These are phyloP conservation scores for Xylariaceae sp. DNA, from an alignment of 2,329 filamentous ascomycete species.

Conservation along the genomic window DNA sequence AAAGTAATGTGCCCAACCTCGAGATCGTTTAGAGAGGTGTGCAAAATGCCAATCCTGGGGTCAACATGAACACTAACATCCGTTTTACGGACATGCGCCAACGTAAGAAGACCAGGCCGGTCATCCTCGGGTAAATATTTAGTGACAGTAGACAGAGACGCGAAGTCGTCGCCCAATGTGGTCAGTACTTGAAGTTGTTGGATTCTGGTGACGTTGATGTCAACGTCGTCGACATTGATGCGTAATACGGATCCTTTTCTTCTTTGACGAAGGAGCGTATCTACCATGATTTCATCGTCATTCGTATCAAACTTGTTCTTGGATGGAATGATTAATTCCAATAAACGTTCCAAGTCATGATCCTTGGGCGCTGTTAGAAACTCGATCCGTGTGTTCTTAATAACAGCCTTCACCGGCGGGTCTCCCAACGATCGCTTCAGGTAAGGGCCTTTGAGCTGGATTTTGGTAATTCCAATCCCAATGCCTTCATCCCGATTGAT, in stretches of 20 bases:
- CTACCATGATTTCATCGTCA: constrained; percentile 90
- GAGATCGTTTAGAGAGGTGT: constrained; percentile 53
- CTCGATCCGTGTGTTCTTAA: constrained; percentile 64
- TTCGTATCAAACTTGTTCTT: constrained; percentile 80
- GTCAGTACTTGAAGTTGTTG: constrained; percentile 63
- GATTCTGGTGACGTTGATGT: constrained; percentile 57
- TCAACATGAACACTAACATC: constrained; percentile 59
- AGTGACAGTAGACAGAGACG: constrained; percentile 76
- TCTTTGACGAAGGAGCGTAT: constrained; percentile 80
- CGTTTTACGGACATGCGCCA: constrained; percentile 61
- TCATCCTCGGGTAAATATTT: constrained; percentile 97
- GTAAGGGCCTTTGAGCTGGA: constrained; percentile 69
- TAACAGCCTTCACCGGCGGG: constrained; percentile 56
- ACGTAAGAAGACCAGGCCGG: constrained; percentile 75
- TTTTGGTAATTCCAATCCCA: constrained; percentile 67
- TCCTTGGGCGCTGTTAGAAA: constrained; percentile 70
- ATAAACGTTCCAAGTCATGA: constrained; percentile 71
- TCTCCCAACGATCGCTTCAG: constrained; percentile 47
- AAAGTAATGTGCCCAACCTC: constrained; percentile 79
- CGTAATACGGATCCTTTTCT: constrained; percentile 80
- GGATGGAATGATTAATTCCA: constrained; percentile 85
- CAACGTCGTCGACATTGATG: constrained; percentile 59
- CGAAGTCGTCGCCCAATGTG: constrained; percentile 69
- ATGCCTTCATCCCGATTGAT: constrained; percentile 69
- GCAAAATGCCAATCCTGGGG: constrained; percentile 60